phyloP scores from a whole-genome alignment of 2,329 filamentous ascomycete species.

The Colletotrichum incanum region DNA sequence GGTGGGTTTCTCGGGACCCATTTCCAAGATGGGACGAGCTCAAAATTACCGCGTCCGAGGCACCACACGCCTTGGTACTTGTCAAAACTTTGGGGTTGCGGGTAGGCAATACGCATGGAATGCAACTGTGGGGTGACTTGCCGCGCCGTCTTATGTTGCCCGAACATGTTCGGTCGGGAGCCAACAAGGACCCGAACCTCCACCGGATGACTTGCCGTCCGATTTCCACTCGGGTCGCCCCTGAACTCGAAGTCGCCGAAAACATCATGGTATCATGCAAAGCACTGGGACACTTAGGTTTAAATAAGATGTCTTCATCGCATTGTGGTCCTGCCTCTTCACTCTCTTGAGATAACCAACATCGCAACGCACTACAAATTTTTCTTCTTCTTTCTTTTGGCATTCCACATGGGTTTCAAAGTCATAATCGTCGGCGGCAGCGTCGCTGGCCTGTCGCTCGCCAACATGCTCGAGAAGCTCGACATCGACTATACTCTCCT shows the following conservation, averaged over 20 bases:
- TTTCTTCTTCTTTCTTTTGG: neutral
- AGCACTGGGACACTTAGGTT: neutral
- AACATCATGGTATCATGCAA: neutral
- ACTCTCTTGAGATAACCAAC: neutral
- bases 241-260: neutral
- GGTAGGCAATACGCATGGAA: neutral
- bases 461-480: constrained; percentile 58
- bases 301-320: neutral
- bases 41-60: neutral
- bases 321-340: neutral
- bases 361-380: neutral
- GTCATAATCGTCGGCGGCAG: constrained; percentile 66
- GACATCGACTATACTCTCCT: constrained; percentile 66
- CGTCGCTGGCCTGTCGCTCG: constrained; percentile 58
- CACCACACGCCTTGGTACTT: neutral
- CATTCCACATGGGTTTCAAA: constrained; percentile 47
- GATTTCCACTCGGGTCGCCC: neutral
- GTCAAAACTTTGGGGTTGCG: too few species aligned
- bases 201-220: neutral
- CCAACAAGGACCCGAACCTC: constrained; percentile 16
- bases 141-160: constrained; percentile 1
- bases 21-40: constrained; percentile 11
- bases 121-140: neutral
- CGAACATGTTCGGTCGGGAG: constrained; percentile 19
- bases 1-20: neutral